Conservation (phyloP, 352 stramenopile species). For the Phytophthora ohioensis region DNA sequence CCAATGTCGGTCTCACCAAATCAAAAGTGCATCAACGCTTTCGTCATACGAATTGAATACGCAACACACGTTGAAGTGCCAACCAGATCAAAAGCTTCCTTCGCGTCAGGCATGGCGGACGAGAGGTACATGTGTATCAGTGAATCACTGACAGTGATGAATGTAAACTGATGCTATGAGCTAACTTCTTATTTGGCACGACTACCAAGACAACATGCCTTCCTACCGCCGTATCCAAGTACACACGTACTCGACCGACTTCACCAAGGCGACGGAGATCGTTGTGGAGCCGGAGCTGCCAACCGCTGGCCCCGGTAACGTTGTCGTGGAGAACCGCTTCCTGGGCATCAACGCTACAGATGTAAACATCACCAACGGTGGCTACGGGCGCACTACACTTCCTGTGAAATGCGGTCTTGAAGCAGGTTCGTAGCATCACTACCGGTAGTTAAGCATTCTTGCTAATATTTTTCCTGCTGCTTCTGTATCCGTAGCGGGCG, state of each 20-base stretch:
- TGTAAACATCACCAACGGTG: conserved; percentile 63
- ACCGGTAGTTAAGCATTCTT: not conserved
- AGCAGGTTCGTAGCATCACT: conserved; percentile 21
- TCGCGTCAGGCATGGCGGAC: conserved; percentile 12
- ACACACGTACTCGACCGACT: conserved; percentile 56
- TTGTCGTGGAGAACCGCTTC: conserved; percentile 50
- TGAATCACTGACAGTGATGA: not conserved
- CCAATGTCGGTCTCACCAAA: conserved; percentile 12
- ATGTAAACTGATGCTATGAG: not conserved
- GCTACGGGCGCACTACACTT: conserved; percentile 24
- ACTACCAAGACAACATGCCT: conserved; percentile 33
- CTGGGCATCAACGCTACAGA: conserved; percentile 62
- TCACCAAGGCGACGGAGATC: conserved; percentile 49
- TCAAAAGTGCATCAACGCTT: conserved; percentile 17
- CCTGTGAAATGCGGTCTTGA: conserved; percentile 26
- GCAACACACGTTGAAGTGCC: conserved; percentile 17
- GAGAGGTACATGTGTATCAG: not conserved
- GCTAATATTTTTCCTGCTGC: not conserved
- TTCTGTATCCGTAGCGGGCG: conserved; percentile 29
- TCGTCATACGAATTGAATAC: conserved; percentile 22
- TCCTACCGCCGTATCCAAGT: conserved; percentile 46
- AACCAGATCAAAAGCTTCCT: conserved; percentile 23
- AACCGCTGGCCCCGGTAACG: conserved; percentile 29
- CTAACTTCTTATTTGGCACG: conserved; percentile 21
- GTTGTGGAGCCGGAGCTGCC: conserved; percentile 40